phyloP scores from a whole-genome alignment of 331 rosid genomes.

The Rhamnella rubrinervis region DNA sequence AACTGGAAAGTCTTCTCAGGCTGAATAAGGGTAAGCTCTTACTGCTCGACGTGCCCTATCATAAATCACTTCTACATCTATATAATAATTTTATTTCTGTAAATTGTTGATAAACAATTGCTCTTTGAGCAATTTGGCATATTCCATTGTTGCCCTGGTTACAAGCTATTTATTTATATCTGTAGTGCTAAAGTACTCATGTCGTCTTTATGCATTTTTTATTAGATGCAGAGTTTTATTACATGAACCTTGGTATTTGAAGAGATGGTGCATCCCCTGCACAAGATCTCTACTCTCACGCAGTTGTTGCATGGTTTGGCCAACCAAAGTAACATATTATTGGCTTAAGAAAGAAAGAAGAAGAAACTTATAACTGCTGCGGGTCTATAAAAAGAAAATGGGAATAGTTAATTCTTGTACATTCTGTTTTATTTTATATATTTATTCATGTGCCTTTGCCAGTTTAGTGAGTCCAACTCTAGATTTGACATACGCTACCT shows the following conservation, averaged over 20 bases:
- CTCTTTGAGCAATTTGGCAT: neutral
- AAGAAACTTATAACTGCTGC: neutral
- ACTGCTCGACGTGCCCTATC: conserved; percentile 1
- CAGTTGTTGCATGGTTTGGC: neutral
- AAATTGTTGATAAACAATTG: neutral
- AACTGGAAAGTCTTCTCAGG: conserved; percentile 78
- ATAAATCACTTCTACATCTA: conserved; percentile 10
- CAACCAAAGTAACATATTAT: neutral
- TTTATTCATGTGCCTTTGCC: no score
- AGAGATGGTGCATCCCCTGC: neutral
- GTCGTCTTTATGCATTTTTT: neutral
- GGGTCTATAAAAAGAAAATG: neutral
- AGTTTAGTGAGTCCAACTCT: no score
- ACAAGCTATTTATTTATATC: neutral
- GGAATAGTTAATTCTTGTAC: no score
- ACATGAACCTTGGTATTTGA: neutral
- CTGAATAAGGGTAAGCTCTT: conserved; percentile 63
- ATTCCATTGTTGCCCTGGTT: neutral
- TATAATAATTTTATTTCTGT: neutral
- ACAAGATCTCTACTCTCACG: neutral
- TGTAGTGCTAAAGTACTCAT: neutral
- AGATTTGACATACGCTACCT: neutral
- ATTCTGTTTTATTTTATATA: no score
- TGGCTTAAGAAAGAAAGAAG: neutral
- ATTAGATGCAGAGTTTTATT: neutral